Evolutionary conservation across 225 moss, liverwort and hornwort species (phyloP).

Genomic region (Marchantia paleacea): DNA sequence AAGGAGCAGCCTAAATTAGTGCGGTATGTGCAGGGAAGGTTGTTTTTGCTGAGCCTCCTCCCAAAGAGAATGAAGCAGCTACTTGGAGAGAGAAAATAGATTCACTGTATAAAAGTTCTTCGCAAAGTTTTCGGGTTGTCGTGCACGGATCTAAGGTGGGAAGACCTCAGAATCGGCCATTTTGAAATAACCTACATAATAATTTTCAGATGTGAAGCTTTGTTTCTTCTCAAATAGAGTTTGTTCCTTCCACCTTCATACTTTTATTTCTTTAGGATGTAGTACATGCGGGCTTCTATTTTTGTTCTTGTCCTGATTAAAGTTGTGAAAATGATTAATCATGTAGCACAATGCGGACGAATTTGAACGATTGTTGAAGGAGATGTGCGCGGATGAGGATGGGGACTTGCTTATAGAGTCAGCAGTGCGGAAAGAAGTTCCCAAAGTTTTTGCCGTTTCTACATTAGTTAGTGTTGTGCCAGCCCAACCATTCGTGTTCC

Average conservation of each 20-base stretch:
- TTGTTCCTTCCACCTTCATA: not conserved
- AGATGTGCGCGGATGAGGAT: constrained; percentile 96
- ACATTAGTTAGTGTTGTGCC: constrained; percentile 97
- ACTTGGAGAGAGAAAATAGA: constrained; percentile 99
- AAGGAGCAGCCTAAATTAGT: not conserved
- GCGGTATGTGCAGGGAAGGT: constrained; percentile 65
- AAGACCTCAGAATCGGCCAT: not conserved
- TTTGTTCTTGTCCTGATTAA: not conserved
- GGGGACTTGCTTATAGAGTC: constrained; percentile 90
- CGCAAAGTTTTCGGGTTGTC: constrained; percentile 97
- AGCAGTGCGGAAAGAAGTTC: constrained; percentile 68
- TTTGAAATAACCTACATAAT: not conserved
- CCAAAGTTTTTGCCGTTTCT: constrained; percentile 95
- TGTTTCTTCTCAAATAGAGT: not conserved
- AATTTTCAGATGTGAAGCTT: not conserved
- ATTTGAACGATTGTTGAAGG: constrained; percentile 89
- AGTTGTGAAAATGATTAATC: constrained; percentile 5
- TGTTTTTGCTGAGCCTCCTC: constrained; percentile 88
- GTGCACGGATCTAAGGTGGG: constrained; percentile 97
- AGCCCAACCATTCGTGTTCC: constrained; percentile 97
- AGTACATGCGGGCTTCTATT: not conserved
- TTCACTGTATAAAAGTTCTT: constrained; percentile 98
- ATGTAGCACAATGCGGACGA: constrained; percentile 96
- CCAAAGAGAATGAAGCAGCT: constrained; percentile 96
- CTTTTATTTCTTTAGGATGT: not conserved